A percentile compares a stretch with the other conserved stretches of the same genome.
Evolutionary conservation across 192 early-diverging fungal genomes (phyloP).

Genomic region (Linnemannia schmuckeri): DNA sequence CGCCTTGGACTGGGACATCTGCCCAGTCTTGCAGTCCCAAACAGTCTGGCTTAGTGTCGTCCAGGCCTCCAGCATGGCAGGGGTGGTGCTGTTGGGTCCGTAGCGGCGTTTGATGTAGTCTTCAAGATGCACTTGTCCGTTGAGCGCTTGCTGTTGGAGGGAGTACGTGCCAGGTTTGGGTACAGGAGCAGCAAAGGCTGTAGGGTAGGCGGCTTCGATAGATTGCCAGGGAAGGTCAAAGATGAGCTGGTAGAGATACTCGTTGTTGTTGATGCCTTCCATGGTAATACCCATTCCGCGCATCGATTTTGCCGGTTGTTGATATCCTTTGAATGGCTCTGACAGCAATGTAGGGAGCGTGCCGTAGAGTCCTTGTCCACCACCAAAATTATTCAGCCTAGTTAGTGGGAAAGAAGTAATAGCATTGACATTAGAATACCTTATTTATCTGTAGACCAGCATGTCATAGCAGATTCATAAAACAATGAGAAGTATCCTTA

Average conservation of each 20-base stretch:
- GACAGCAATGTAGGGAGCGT: slow-evolving; percentile 39
- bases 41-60: slow-evolving; percentile 34
- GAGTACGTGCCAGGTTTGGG: slow-evolving; percentile 1
- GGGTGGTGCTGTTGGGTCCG: slow-evolving; percentile 16
- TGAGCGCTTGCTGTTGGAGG: slow-evolving; percentile 1
- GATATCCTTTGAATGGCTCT: slow-evolving; percentile 36
- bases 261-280: slow-evolving; percentile 57
- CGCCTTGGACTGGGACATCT: slow-evolving; percentile 37
- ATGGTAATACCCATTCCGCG: slow-evolving; percentile 52
- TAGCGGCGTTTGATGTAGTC: slow-evolving; percentile 35
- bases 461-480: neutral
- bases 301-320: slow-evolving; percentile 30
- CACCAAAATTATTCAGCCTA: slow-evolving; percentile 57
- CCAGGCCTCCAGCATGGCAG: slow-evolving; percentile 25
- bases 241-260: slow-evolving; percentile 49
- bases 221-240: slow-evolving; percentile 49
- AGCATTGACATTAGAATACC: neutral
- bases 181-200: neutral
- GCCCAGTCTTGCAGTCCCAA: slow-evolving; percentile 20
- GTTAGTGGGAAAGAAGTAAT: too few relatives aligned
- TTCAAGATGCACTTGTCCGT: slow-evolving; percentile 16
- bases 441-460: neutral
- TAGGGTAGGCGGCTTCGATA: slow-evolving; percentile 20
- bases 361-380: slow-evolving; percentile 46
- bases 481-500: neutral